Base-by-base conservation (phyloP, 768 basidiomycete species). In the Agrocybe praecox region DNA sequence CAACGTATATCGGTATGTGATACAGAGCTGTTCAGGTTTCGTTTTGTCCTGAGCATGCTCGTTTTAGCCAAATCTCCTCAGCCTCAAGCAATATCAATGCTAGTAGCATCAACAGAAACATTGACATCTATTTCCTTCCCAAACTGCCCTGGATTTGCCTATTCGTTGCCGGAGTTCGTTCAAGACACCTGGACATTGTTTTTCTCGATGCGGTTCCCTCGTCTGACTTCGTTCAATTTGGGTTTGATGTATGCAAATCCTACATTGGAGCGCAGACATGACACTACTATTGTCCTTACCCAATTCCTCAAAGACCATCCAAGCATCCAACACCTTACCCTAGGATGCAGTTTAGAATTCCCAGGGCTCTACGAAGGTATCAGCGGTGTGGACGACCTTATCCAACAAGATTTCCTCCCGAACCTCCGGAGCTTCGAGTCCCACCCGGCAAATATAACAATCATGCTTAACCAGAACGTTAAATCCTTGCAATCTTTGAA, bases 401-500 rank as follows among this genome's bases (percentile, higher is more conserved):
- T 52, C 23, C 22, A 44, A 52, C 40, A 46, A 9, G 46, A 15
- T 22, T 49, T 58, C 52, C 52, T 50, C 36, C 40, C 52, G 15
- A 46, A 52, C 40, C 52, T 58, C 44, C 52, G 56, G 43, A 52
- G 32, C 43, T 45, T 51, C 34, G 56, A 57, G 50, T 22, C 45
- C 17, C 50, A 52, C 40, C 44, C 50, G 2, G 56, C 50, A 45
- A 52, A 52, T 50, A n/a, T 51, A 12, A 46, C 18, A 10, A 21
- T 47, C 21, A 57, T 51, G 49, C 19, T 34, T 15, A n/a, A 42
- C 21, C 50, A 36, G 45, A 21, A 51, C 33, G 56, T 57, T 32
- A 29, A 34, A n/a, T 43, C 50, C 17, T 29, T 47, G 45, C 56
- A 51, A 22, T 23, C 15, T 14, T 18, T 51, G 24, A 32, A 26